Conservation (phyloP, 1,284 basidiomycete genomes). For the Leccinum insigne region DNA sequence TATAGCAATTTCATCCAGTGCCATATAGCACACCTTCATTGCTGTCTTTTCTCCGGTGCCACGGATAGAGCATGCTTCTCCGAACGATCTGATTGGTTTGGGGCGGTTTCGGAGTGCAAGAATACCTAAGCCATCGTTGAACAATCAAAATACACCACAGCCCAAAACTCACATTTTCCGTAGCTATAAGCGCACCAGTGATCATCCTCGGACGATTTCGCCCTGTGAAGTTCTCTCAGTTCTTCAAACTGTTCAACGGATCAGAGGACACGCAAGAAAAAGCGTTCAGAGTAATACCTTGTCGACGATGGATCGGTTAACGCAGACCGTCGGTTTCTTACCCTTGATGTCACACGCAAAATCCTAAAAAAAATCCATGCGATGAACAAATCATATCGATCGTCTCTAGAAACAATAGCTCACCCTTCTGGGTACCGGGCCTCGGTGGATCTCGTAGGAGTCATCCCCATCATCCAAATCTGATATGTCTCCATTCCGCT, state of each 20-base stretch:
- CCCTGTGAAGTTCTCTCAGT: conserved; percentile 58
- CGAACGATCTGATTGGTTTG: conserved; percentile 58
- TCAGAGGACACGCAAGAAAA: conserved; percentile 2
- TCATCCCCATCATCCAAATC: conserved; percentile 27
- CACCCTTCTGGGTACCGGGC: conserved; percentile 17
- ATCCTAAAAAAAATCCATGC: conserved; percentile 36
- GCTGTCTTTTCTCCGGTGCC: conserved; percentile 79
- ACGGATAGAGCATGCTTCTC: conserved; percentile 62
- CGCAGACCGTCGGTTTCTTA: conserved; percentile 34
- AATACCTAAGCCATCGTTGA: conserved; percentile 45
- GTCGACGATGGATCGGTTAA: conserved; percentile 69
- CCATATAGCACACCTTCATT: conserved; percentile 52
- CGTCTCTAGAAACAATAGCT: not conserved
- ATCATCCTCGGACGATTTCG: conserved; percentile 56
- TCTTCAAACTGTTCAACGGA: conserved; percentile 50
- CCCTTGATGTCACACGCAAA: conserved; percentile 61
- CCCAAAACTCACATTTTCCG: conserved; percentile 50
- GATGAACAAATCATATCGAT: not conserved
- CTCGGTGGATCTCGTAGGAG: conserved; percentile 1
- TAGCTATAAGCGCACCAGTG: conserved; percentile 63
- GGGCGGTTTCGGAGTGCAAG: conserved; percentile 53
- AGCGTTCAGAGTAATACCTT: conserved; percentile 43
- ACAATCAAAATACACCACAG: not conserved
- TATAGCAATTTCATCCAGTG: not conserved
- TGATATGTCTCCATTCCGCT: conserved; percentile 27